Evolutionary conservation across 176 grass and related monocot genomes (phyloP), one percentile per base, ranked within the genome.

Genomic region (Oropetium thomaeum): DNA sequence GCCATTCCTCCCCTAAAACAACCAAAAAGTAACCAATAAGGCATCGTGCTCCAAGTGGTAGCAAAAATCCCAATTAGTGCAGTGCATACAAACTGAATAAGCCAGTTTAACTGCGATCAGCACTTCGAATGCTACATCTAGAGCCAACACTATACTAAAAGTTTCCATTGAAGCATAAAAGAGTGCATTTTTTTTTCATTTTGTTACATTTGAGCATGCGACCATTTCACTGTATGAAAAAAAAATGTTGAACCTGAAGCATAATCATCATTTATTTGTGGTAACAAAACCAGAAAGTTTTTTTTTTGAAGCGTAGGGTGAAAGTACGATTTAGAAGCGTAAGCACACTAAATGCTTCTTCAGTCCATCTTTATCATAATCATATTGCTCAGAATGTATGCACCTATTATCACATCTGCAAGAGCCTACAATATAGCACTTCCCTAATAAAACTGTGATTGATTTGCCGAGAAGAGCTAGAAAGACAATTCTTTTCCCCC

Each of bases 1-100:
- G 12, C 90, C 83, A 55, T 87, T 81, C 63, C 80, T 86, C 44
- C 90, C 87, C 90, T 92, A 79, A 40, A 69, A 32, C 10, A 73
- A 76, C 11, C 5, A 32, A 47, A 67, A 71, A 4, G 59, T 10
- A n/a, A 64, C 32, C 2, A 3, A 28, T 35, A 71, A 54, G 10
- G 51, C 39, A 60, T 82, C 51, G 82, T 71, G 25, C 22, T 71
- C 17, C 39, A 78, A 78, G 48, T 16, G 19, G 5, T 51, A 72
- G 34, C 9, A 72, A 1, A 59, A 48, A 33, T 26, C 74, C 44
- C 13, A 51, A 49, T 51, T 7, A 29, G 25, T 14, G 8, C 19
- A 27, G 12, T 25, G n/a, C n/a, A 11, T 6, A 35, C 0, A 74
- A 38, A 52, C 0, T 12, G 31, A 52, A 51, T 51, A 20, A 69